Conservation (phyloP, 2,329 filamentous ascomycete genomes). For the Penicillium sp. region DNA sequence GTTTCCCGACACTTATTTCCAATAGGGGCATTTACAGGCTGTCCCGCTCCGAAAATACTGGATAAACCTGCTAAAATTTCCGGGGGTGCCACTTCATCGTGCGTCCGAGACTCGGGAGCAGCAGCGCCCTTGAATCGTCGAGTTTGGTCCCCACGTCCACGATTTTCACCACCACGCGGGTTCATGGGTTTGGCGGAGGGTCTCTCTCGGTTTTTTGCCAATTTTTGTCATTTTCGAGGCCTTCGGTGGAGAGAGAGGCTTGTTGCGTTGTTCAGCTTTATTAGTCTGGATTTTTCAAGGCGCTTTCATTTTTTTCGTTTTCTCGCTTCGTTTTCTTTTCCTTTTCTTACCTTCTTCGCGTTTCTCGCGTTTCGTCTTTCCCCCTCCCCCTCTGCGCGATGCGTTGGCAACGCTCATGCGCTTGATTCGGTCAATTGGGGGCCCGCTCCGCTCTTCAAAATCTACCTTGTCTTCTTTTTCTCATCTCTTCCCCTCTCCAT, state of each 20-base stretch:
- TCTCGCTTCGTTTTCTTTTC: slow-evolving; percentile 9
- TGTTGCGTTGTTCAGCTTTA: background rate
- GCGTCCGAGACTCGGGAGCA: slow-evolving; percentile 2
- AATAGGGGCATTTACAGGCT: background rate
- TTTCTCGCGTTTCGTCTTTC: background rate
- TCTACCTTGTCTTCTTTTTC: background rate
- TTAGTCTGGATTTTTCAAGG: background rate
- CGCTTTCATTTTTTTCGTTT: slow-evolving; percentile 11
- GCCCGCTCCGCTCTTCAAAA: background rate
- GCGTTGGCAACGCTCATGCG: background rate
- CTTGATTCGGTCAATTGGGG: background rate
- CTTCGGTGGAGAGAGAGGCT: slow-evolving; percentile 3
- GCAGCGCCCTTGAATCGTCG: too few species aligned
- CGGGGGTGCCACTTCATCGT: slow-evolving; percentile 10
- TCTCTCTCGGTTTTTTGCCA: background rate
- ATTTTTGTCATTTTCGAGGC: too few species aligned
- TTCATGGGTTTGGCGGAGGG: slow-evolving; percentile 1
- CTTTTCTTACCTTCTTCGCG: slow-evolving; percentile 2
- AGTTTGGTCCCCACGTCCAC: background rate
- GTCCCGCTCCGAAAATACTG: background rate
- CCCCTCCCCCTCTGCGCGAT: background rate
- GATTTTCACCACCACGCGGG: slow-evolving; percentile 1
- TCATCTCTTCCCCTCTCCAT: background rate
- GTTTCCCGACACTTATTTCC: background rate
- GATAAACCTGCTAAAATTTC: slow-evolving; percentile 2